Evolutionary conservation across 2,329 filamentous ascomycete species (phyloP), one percentile per base, ranked within the genome.

Genomic region (Fusarium begoniae): DNA sequence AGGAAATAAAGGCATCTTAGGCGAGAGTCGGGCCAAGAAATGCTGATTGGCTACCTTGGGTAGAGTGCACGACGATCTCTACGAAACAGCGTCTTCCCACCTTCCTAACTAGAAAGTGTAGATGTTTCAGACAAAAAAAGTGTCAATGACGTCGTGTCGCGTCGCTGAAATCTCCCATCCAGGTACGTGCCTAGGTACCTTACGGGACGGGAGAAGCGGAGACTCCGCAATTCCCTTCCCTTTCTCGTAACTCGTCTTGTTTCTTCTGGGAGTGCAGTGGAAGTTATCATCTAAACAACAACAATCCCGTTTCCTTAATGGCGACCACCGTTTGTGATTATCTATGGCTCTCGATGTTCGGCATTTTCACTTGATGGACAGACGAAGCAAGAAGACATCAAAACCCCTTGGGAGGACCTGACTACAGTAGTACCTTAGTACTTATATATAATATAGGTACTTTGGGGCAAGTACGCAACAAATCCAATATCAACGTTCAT

Each of bases 231-330:
- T 26, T 40, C 28, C 50, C 22, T 44, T 59, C 54, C 55, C n/a
- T 28, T 62, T 62, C 56, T 61, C 50, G 67, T 56, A 62, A 56
- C 26, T 67, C 54, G 61, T 66, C 48, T 66, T n/a, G 11, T 10
- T n/a, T 8, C 8, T 15, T 35, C 14, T 35, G 8, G 32, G 32
- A 35, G 32, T 17, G 32, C 14, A 35, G 32, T 35, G 15, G 14
- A 9, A 35, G 32, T 35, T 35, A 35, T 35, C 32, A 35, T 35
- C 14, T 35, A 17, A 35, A 35, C 32, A 35, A 35, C 32, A 35
- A 35, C 32, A 35, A 35, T 17, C 32, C 32, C 32, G 32, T 35
- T 35, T 35, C 32, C 32, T 35, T 35, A 35, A 8, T 35, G 32
- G 32, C 32, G 32, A 7, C 32, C 32, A 8, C 32, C 14, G 3